Evolutionary conservation across 139 green algal genomes (phyloP), one percentile per base, ranked within the genome.

Genomic region (Chlorella sp.): DNA sequence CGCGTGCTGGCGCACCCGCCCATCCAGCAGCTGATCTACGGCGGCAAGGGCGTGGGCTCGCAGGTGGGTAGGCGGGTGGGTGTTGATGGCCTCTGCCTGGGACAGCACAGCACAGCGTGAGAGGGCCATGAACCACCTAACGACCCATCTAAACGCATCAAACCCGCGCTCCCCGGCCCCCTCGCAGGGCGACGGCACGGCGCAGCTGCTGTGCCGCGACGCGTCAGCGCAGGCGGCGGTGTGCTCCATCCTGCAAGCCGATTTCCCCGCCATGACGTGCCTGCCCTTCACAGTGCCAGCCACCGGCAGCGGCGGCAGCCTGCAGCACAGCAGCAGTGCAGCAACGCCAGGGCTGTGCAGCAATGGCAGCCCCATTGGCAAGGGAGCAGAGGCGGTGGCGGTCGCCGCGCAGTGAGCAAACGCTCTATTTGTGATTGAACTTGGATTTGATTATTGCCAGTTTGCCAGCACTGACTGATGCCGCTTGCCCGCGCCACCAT

Each of bases 41-140:
- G 94, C 67, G 92, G 89, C 51, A 96, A 96, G 84, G 94, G 94
- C 13, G 92, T 96, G 51, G 94, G 94, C 8, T 93, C 86, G 22
- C 88, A 91, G 84, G 83, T 81, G 40, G 34, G 67, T 6, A n/a
- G 73, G 40, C 40, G 30, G 13, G 60, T 2, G 7, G 16, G 13
- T 3, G 51, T 60, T 60, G 51, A 11, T 54, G n/a, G n/a, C n/a
- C n/a, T n/a, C n/a, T n/a, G n/a, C n/a, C n/a, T n/a, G n/a, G n/a
- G n/a, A n/a, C n/a, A n/a, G n/a, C n/a, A n/a, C n/a, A n/a, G n/a
- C n/a, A n/a, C n/a, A n/a, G n/a, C n/a, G n/a, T n/a, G n/a, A n/a
- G n/a, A n/a, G n/a, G n/a, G n/a, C n/a, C n/a, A n/a, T n/a, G n/a
- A n/a, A n/a, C n/a, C n/a, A n/a, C n/a, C n/a, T n/a, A n/a, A n/a